Base-by-base conservation (phyloP, 2,329 filamentous ascomycete species). In the Apiospora aurea region DNA sequence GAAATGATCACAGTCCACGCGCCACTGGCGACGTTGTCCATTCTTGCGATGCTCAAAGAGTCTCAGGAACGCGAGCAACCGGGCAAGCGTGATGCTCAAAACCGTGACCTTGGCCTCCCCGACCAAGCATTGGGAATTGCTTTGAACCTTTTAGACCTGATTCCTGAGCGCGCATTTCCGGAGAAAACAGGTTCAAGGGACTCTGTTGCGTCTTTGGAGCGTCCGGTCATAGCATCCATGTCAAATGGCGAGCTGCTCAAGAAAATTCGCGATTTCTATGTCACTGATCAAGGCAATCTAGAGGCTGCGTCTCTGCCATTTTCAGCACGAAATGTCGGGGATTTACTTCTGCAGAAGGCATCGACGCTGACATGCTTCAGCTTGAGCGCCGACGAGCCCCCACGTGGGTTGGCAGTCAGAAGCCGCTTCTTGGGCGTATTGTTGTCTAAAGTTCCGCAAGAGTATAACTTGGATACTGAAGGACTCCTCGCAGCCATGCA, bases 1-100 rank as follows among this genome's bases (percentile, higher is more conserved):
- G 97, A 99, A 79, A 98, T 99, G 96, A 82, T 97, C 21, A 90
- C 93, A 1, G 85, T 94, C 29, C 96, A 98, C 82, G 93, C 95
- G 43, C 96, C 96, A 46, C 82, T 97, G 41, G 88, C 93, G 70
- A 87, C 91, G 2, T 82, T 97, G n/a, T 89, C 91, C 4, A 85
- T 93, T 38, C 82, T 87, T 44, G 85, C 83, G 75, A 92, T 89
- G 89, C 82, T 92, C 57, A 84, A 91, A 77, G 85, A 92, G 71
- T 81, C 84, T 2, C 85, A 82, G 72, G 82, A 83, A 73, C 80
- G 80, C 72, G 75, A 80, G 10, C 75, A 75, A 41, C 71, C 73
- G 69, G 75, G 78, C 80, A 21, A 43, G n/a, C 46, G 18, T 16
- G 21, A 24, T 16, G 53, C 51, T 43, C 68, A 26, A 53, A 34